Base-by-base conservation (phyloP, 75 land plant genomes). In the Adiantum capillusveneris region DNA sequence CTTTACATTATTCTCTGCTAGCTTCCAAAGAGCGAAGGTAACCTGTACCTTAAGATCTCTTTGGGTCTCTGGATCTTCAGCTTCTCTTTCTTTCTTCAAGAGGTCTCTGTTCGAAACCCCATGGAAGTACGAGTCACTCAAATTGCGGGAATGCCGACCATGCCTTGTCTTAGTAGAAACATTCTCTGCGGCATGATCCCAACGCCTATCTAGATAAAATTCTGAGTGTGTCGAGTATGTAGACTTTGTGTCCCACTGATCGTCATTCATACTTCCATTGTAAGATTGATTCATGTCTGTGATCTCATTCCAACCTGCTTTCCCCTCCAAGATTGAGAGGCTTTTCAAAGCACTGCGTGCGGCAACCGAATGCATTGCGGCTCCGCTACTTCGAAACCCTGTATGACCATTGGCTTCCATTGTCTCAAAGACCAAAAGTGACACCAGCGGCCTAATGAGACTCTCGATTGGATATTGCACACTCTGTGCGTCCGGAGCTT, bases 21-120 rank as follows among this genome's bases (percentile, higher is more conserved):
- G 79, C 75, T 58, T 81, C 91, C 90, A 79, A 20, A 86, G 68
- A 0, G 96, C 92, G 62, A 63, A 49, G 19, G 65, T 52, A 11
- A 64, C 72, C 29, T 64, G 29, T 12, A 48, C 58, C 58, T 83
- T 86, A 37, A 90, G 67, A 63, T 63, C 61, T 7, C 57, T 45
- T 67, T 78, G 81, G 22, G 71, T 49, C 39, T 73, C 78, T 0
- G 79, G 71, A 57, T 66, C 80, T 59, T 76, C 87, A 41, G 69
- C 44, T 39, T 82, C 91, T 57, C 85, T 49, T 21, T 81, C 81
- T 50, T 42, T 36, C 50, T 46, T 46, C 22, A 46, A 2, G 50
- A 34, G 50, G 20, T 51, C 56, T 69, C 70, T 48, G 57, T 5
- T 9, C 1, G 59, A 64, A 29, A 26, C 25, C 26, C 59, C 51